These are phyloP conservation scores for Thalassiosira mediterranea DNA, from an alignment of 352 stramenopile genomes.

Conservation along the genomic window DNA sequence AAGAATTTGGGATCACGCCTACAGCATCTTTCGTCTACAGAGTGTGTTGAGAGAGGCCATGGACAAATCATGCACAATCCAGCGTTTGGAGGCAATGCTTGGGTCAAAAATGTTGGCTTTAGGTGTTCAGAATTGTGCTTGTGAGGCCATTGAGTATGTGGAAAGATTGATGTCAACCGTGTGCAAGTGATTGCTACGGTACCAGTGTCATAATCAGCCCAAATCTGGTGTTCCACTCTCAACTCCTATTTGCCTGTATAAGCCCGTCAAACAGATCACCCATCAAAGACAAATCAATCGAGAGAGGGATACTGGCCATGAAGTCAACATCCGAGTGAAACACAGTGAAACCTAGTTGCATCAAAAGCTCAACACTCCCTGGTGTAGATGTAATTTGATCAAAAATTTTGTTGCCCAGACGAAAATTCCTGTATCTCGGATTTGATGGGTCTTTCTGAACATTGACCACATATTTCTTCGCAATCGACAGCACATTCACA, in stretches of 20 bases:
- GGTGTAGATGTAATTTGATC: slow-evolving; percentile 65
- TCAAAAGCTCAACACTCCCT: slow-evolving; percentile 52
- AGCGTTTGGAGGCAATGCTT: slow-evolving; percentile 13
- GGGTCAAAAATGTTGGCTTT: slow-evolving; percentile 6
- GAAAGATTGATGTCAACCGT: not conserved
- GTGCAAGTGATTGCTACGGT: not conserved
- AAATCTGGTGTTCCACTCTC: no score
- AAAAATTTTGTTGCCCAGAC: slow-evolving; percentile 73
- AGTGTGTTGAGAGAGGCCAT: slow-evolving; percentile 12
- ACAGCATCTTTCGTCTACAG: slow-evolving; percentile 22
- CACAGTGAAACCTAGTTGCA: slow-evolving; percentile 62
- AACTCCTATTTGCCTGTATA: not conserved
- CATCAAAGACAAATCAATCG: slow-evolving; percentile 38
- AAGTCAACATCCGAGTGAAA: slow-evolving; percentile 68
- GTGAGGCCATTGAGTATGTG: not conserved
- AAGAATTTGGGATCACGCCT: slow-evolving; percentile 11
- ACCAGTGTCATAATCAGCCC: no score
- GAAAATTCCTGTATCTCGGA: slow-evolving; percentile 67
- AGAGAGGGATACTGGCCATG: slow-evolving; percentile 63
- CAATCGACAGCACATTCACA: slow-evolving; percentile 17
- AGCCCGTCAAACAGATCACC: slow-evolving; percentile 8
- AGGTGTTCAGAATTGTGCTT: not conserved
- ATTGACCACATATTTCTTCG: slow-evolving; percentile 69
- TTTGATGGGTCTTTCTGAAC: slow-evolving; percentile 59
- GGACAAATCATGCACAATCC: not conserved